These are phyloP conservation scores for Ascoidea tarda DNA, from an alignment of 805 yeast genomes.

Conservation along the genomic window DNA sequence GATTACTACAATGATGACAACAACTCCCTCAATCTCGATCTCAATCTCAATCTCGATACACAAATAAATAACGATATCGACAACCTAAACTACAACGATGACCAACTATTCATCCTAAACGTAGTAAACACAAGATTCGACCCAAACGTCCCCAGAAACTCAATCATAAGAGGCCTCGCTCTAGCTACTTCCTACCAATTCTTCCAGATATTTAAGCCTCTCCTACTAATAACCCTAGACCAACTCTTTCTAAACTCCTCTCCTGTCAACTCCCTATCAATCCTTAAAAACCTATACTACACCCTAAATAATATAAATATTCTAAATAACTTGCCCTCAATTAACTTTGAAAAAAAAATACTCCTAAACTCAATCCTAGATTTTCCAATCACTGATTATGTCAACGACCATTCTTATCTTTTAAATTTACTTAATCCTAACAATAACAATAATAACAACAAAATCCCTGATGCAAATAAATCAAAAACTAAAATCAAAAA, in stretches of 20 bases:
- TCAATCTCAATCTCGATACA: constrained; percentile 17
- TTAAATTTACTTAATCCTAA: background rate
- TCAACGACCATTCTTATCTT: constrained; percentile 1
- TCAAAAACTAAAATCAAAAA: too few relatives aligned
- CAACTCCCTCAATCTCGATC: background rate
- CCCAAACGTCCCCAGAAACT: constrained; percentile 29
- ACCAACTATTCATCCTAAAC: constrained; percentile 34
- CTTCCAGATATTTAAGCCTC: constrained; percentile 39
- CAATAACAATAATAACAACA: background rate
- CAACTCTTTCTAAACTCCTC: constrained; percentile 20
- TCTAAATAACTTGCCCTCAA: constrained; percentile 1
- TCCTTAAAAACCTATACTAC: constrained; percentile 2
- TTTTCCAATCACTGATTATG: constrained; percentile 7
- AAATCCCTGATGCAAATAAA: too few relatives aligned
- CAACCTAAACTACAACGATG: constrained; percentile 19
- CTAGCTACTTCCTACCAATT: constrained; percentile 30
- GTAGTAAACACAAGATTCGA: constrained; percentile 33
- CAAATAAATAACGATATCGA: constrained; percentile 8
- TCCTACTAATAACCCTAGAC: constrained; percentile 34
- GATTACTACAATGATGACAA: constrained; percentile 1
- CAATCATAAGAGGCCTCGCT: constrained; percentile 35
- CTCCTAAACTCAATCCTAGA: constrained; percentile 6
- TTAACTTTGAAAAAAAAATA: constrained; percentile 4
- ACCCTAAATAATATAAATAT: constrained; percentile 1
- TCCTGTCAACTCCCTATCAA: background rate